A percentile compares a stretch with the other conserved stretches of the same genome.
Conservation (phyloP, 805 yeast genomes). For the Metschnikowia borealis region DNA sequence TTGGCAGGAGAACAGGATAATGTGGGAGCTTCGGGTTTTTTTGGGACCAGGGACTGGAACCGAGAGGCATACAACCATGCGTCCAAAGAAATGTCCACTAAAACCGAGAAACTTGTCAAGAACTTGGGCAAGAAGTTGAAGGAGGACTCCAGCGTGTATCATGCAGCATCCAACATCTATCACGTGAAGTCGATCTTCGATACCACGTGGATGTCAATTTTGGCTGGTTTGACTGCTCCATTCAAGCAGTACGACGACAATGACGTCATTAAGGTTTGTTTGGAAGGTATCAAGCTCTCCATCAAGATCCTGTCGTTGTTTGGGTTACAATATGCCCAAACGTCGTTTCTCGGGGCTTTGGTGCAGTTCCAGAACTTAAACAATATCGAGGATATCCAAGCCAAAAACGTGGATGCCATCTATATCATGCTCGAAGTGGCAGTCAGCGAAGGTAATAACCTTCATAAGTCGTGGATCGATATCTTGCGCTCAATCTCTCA, state of each 20-base stretch:
- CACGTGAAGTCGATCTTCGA: slow-evolving; percentile 93
- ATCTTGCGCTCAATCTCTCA: slow-evolving; percentile 81
- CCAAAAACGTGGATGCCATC: slow-evolving; percentile 80
- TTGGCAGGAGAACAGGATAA: slow-evolving; percentile 55
- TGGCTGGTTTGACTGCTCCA: slow-evolving; percentile 92
- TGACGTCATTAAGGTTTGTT: slow-evolving; percentile 61
- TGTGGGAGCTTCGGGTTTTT: slow-evolving; percentile 43
- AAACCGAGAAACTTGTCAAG: slow-evolving; percentile 81
- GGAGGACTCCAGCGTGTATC: slow-evolving; percentile 51
- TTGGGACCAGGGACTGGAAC: slow-evolving; percentile 63
- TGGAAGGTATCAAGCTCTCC: slow-evolving; percentile 83
- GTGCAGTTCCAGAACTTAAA: slow-evolving; percentile 81
- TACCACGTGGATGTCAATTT: slow-evolving; percentile 92
- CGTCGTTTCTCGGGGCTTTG: slow-evolving; percentile 85
- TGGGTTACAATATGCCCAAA: slow-evolving; percentile 77
- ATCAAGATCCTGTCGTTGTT: slow-evolving; percentile 81
- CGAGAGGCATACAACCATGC: slow-evolving; percentile 90
- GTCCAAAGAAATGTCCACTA: slow-evolving; percentile 83
- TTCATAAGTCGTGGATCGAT: slow-evolving; percentile 77
- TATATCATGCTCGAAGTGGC: slow-evolving; percentile 72
- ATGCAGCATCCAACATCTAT: slow-evolving; percentile 80
- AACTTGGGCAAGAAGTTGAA: slow-evolving; percentile 50
- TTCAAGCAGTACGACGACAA: slow-evolving; percentile 82
- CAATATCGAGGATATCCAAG: slow-evolving; percentile 71
- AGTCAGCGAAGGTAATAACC: slow-evolving; percentile 68